A percentile compares a stretch with the other conserved stretches of the same genome.
These are phyloP conservation scores for Solanum megistacrolobum DNA, from an alignment of 257 asterid genomes.

Conservation along the genomic window DNA sequence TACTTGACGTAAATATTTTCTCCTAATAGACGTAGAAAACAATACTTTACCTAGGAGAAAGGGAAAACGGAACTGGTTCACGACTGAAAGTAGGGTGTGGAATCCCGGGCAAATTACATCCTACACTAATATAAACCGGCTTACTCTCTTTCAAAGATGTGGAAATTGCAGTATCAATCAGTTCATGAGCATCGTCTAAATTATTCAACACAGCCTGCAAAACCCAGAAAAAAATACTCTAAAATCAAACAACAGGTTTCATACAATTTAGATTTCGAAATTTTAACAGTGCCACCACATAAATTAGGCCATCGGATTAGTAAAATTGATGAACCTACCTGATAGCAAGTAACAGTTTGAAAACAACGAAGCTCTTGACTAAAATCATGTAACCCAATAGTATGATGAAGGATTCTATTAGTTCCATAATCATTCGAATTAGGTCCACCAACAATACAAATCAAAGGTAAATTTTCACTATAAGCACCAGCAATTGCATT, in stretches of 20 bases:
- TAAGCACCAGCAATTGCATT: slow-evolving; percentile 88
- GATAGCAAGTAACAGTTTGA: slow-evolving; percentile 73
- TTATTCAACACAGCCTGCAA: slow-evolving; percentile 72
- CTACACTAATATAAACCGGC: slow-evolving; percentile 69
- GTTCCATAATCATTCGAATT: slow-evolving; percentile 78
- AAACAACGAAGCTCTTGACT: slow-evolving; percentile 82
- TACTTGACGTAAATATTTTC: not conserved
- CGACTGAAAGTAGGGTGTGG: slow-evolving; percentile 68
- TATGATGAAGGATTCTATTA: slow-evolving; percentile 63
- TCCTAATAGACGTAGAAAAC: not conserved
- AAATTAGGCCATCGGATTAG: not conserved
- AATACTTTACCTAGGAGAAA: slow-evolving; percentile 43
- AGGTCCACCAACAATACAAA: slow-evolving; percentile 82
- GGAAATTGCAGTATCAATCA: slow-evolving; percentile 68
- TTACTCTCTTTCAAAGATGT: slow-evolving; percentile 82
- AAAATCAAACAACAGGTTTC: not conserved
- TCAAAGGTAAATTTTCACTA: slow-evolving; percentile 78
- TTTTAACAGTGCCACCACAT: not conserved
- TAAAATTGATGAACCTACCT: slow-evolving; percentile 18
- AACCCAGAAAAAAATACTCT: not conserved
- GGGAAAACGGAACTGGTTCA: slow-evolving; percentile 63
- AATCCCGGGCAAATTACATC: slow-evolving; percentile 65
- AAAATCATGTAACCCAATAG: slow-evolving; percentile 79
- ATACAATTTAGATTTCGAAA: not conserved
- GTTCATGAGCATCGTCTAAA: slow-evolving; percentile 81